Evolutionary conservation across 495 filamentous ascomycete species (phyloP), one percentile per base, ranked within the genome.

Genomic region (Penicillium verhagenii): DNA sequence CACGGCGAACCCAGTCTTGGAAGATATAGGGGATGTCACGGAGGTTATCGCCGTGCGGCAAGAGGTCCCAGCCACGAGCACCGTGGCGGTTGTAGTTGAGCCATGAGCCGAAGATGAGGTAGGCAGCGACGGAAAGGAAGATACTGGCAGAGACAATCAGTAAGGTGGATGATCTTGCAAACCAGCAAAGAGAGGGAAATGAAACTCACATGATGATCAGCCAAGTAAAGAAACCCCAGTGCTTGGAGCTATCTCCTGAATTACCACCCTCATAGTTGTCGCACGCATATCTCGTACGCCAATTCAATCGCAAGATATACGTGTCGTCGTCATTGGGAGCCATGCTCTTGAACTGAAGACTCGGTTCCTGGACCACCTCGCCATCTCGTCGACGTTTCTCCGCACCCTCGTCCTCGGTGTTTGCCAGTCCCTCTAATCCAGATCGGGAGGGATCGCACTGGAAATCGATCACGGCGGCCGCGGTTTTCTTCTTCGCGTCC

Each of bases 211-310:
- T 87, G 59, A 98, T 88, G 57, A 97, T 85, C 57, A 97, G 77
- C 94, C 94, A 98, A 9, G 94, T 96, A 67, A 98, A 97, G 73
- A 96, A 93, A 0, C 95, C 94, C 95, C 93, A 97, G 46, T 71
- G 68, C 29, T 59, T 65, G 4, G 67, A 73, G 20, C 61, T 64
- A 11, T 67, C 69, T n/a, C 75, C 75, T n/a, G 76, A 78, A 14
- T 45, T 45, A 6, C 71, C 74, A 25, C 72, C 67, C 45, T 67
- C 52, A 43, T 75, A 73, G 23, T 74, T 73, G 57, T 91, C 85
- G 70, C 94, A 98, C 0, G 88, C 93, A 64, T 88, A 85, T 64
- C 91, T 88, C 11, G 94, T 96, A 57, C 74, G 71, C 94, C 94
- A 98, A 54, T 86, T 82, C 63, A 98, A 67, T 48, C 79, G 79